Conservation (phyloP, 805 yeast species). For the Wickerhamomyces canadensis region DNA sequence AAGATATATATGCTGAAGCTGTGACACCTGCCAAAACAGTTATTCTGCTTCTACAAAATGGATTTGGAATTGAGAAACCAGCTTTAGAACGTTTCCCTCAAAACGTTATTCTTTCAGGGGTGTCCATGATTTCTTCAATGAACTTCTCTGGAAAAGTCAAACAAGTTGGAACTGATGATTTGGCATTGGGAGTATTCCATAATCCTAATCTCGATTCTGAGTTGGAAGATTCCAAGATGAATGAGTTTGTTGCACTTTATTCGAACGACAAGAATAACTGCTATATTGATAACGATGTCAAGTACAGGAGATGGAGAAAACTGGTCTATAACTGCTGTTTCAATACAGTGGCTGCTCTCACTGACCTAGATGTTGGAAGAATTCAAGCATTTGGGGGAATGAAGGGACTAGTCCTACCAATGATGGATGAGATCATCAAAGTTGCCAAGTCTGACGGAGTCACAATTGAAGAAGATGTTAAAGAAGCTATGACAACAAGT, state of each 20-base stretch:
- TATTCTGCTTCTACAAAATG: slow-evolving; percentile 56
- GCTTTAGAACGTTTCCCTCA: slow-evolving; percentile 44
- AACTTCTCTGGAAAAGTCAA: slow-evolving; percentile 38
- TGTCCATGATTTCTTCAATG: slow-evolving; percentile 53
- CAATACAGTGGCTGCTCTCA: slow-evolving; percentile 57
- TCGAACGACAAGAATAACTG: slow-evolving; percentile 36
- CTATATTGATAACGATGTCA: slow-evolving; percentile 38
- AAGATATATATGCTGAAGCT: slow-evolving; percentile 45
- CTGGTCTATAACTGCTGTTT: slow-evolving; percentile 64
- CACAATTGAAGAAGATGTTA: slow-evolving; percentile 42
- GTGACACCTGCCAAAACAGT: slow-evolving; percentile 39
- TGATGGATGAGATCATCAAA: slow-evolving; percentile 60
- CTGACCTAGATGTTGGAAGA: slow-evolving; percentile 56
- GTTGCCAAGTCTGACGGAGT: slow-evolving; percentile 70
- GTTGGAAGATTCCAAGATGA: slow-evolving; percentile 28
- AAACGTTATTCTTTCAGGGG: slow-evolving; percentile 52
- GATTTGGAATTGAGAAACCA: slow-evolving; percentile 55
- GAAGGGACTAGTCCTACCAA: slow-evolving; percentile 41
- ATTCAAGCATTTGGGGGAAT: slow-evolving; percentile 39
- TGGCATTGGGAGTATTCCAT: slow-evolving; percentile 43
- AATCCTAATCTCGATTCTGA: slow-evolving; percentile 27
- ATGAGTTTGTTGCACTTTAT: slow-evolving; percentile 42
- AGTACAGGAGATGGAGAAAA: slow-evolving; percentile 57
- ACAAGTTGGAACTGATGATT: slow-evolving; percentile 42
- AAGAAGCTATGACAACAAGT: slow-evolving; percentile 45